These are phyloP conservation scores for Lactarius sanguifluus DNA, from an alignment of 768 basidiomycete species.

Conservation along the genomic window DNA sequence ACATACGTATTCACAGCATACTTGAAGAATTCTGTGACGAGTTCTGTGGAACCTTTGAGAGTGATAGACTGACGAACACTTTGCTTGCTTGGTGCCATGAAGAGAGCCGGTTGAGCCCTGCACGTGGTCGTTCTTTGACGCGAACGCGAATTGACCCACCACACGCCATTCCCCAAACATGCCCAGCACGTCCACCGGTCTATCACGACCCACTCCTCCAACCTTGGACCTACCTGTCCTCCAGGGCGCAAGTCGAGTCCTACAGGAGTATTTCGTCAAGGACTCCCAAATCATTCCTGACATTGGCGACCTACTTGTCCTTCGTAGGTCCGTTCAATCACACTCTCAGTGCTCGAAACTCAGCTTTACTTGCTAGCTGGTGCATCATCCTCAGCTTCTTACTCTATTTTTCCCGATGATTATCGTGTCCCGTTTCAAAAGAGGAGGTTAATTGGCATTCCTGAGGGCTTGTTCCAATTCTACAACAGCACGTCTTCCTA, in stretches of 20 bases:
- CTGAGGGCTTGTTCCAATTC: slow-evolving; percentile 74
- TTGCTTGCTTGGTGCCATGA: slow-evolving; percentile 45
- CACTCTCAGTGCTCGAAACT: not conserved
- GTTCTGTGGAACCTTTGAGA: slow-evolving; percentile 89
- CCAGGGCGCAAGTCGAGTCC: slow-evolving; percentile 61
- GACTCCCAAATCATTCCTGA: slow-evolving; percentile 77
- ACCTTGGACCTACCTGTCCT: slow-evolving; percentile 60
- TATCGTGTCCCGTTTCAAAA: slow-evolving; percentile 80
- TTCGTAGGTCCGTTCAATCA: slow-evolving; percentile 42
- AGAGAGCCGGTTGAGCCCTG: not conserved
- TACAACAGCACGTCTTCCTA: slow-evolving; percentile 56
- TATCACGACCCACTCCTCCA: slow-evolving; percentile 29
- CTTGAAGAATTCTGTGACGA: slow-evolving; percentile 99
- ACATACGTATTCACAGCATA: slow-evolving; percentile 96
- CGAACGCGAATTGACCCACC: not conserved
- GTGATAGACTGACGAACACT: slow-evolving; percentile 76
- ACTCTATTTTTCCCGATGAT: slow-evolving; percentile 76
- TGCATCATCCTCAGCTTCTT: slow-evolving; percentile 69
- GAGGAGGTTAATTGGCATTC: slow-evolving; percentile 70
- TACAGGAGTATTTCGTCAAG: slow-evolving; percentile 68
- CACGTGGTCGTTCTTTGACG: slow-evolving; percentile 18
- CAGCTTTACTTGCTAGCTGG: slow-evolving; percentile 44
- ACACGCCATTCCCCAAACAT: not conserved
- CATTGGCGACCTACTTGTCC: slow-evolving; percentile 63
- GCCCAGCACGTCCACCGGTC: slow-evolving; percentile 16